Conservation (phyloP, 352 stramenopile species). For the Aphanomyces astaci region DNA sequence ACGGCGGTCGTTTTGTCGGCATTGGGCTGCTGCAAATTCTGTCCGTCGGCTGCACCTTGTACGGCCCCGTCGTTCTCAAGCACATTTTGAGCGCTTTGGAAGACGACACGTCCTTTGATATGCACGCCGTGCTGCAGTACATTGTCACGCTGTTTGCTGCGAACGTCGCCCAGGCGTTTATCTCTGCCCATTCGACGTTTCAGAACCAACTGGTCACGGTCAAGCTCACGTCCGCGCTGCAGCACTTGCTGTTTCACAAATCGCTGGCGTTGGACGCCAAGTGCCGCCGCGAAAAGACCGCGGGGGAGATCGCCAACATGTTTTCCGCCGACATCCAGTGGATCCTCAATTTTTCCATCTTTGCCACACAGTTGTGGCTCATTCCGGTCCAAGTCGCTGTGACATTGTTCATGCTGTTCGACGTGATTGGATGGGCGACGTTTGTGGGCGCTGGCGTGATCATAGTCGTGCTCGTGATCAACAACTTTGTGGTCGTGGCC, state of each 20-base stretch:
- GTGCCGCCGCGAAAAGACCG: constrained; percentile 35
- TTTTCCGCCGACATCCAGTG: constrained; percentile 56
- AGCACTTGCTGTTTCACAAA: constrained; percentile 74
- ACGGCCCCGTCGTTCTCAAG: constrained; percentile 36
- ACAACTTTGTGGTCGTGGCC: constrained; percentile 26
- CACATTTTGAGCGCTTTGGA: constrained; percentile 37
- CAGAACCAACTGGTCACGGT: constrained; percentile 59
- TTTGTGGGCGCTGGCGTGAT: constrained; percentile 35
- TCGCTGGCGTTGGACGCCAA: constrained; percentile 39
- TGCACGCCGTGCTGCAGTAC: constrained; percentile 22
- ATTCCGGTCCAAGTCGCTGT: constrained; percentile 4
- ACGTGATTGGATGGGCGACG: constrained; percentile 25
- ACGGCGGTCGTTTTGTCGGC: constrained; percentile 22
- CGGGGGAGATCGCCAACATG: constrained; percentile 51
- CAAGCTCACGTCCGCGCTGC: constrained; percentile 53
- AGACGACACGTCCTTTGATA: constrained; percentile 23
- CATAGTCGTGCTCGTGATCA: constrained; percentile 38
- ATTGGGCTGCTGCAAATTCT: constrained; percentile 27
- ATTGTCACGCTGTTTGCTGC: constrained; percentile 22
- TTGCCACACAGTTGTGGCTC: constrained; percentile 21
- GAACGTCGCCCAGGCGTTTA: constrained; percentile 48
- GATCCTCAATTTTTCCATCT: constrained; percentile 37
- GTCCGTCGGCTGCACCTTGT: constrained; percentile 25
- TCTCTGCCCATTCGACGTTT: constrained; percentile 47
- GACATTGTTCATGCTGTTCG: constrained; percentile 13